Percentiles rank a stretch among this genome's conserved stretches.
Conservation (phyloP, 495 filamentous ascomycete genomes). For the Patellaria atrata region DNA sequence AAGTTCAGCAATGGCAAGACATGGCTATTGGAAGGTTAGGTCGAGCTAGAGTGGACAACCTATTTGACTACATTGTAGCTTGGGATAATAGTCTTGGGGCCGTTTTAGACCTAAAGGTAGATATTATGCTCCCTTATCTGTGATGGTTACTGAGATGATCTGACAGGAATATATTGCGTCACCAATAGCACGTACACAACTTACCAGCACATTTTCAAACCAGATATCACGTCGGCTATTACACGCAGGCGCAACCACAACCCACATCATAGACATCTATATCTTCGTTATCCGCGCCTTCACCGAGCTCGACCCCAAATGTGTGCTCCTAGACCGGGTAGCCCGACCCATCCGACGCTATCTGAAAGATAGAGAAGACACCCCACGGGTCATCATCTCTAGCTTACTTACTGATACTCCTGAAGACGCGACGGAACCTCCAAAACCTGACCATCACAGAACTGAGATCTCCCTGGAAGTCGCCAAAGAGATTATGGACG, state of each 20-base stretch:
- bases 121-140: conserved; percentile 2
- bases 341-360: conserved; percentile 73
- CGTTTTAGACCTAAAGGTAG: conserved; percentile 59
- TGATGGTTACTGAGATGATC: background rate
- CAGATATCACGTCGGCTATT: conserved; percentile 59
- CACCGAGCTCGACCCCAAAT: conserved; percentile 75
- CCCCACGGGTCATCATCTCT: conserved; percentile 70
- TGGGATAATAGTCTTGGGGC: conserved; percentile 68
- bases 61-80: conserved; percentile 76
- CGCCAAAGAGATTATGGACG: conserved; percentile 55
- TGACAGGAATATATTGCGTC: conserved; percentile 36
- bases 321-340: conserved; percentile 77
- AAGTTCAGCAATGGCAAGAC: conserved; percentile 49
- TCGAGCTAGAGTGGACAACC: conserved; percentile 57
- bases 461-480: conserved; percentile 57
- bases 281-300: conserved; percentile 87
- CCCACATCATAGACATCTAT: conserved; percentile 78
- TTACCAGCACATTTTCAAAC: conserved; percentile 58
- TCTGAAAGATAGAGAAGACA: conserved; percentile 85
- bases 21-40: conserved; percentile 69
- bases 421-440: conserved; percentile 27
- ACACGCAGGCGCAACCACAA: conserved; percentile 77
- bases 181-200: conserved; percentile 39
- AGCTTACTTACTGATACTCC: conserved; percentile 61
- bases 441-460: conserved; percentile 18